Evolutionary conservation across 257 asterid species (phyloP).

Genomic region (Scutellaria barbata): DNA sequence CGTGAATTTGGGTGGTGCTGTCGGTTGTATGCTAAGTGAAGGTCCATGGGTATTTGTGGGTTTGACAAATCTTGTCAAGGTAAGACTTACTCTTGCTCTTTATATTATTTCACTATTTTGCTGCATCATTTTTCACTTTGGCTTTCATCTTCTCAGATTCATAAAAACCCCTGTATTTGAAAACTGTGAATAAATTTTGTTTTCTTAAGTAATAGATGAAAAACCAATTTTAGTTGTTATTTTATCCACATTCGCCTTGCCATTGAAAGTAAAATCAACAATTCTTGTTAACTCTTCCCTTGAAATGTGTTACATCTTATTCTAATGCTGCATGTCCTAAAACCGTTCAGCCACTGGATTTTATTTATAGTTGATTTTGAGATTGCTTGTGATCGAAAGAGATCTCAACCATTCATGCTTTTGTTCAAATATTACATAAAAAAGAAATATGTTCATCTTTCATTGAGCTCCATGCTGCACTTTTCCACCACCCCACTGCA

Average conservation of each 20-base stretch:
- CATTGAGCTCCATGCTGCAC: not conserved
- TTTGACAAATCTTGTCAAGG: slow-evolving; percentile 85
- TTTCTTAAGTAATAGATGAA: not conserved
- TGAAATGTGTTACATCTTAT: not conserved
- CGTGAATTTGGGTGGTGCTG: slow-evolving; percentile 66
- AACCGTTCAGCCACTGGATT: not conserved
- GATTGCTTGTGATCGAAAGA: slow-evolving; percentile 10
- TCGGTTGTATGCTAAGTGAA: slow-evolving; percentile 94
- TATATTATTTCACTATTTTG: not conserved
- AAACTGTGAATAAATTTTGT: not conserved
- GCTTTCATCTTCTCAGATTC: slow-evolving; percentile 18
- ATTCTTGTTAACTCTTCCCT: not conserved
- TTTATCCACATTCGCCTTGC: slow-evolving; percentile 7
- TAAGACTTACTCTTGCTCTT: slow-evolving; percentile 39
- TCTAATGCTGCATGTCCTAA: not conserved
- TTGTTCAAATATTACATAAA: not conserved
- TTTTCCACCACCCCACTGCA: not conserved
- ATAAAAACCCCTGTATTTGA: not conserved
- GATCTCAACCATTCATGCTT: not conserved
- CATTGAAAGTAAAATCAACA: not conserved
- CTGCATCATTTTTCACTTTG: slow-evolving; percentile 1
- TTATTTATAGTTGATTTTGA: not conserved
- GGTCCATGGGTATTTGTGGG: slow-evolving; percentile 99
- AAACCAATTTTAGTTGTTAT: not conserved
- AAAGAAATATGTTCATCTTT: not conserved